Base-by-base conservation (phyloP, 345 rosid genomes). In the Boechera stricta region DNA sequence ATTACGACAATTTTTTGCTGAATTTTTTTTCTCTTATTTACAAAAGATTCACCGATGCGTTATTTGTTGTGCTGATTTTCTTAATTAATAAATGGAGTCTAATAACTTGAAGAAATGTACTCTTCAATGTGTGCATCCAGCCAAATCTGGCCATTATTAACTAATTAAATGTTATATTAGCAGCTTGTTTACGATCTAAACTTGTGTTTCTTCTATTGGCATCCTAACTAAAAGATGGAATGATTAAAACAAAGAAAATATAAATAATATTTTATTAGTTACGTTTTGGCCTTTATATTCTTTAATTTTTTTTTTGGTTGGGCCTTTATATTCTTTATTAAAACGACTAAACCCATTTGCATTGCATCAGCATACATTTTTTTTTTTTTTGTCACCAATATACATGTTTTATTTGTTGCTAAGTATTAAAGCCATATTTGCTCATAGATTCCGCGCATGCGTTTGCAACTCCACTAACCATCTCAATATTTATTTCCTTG, bases 391-490 rank as follows among this genome's bases (percentile, higher is more conserved):
- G 24, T 21, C 42, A 62, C 63, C 63, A 73, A 33, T 70, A 24
- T 10, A 28, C 26, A 9, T 55, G 16, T 28, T 36, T n/a, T n/a
- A 13, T 47, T 26, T 58, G 47, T 45, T 32, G 55, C 21, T 47
- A 51, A 49, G 33, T 67, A 72, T n/a, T 9, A 26, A 72, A 28
- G 49, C 68, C 67, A 71, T 58, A 29, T 72, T 51, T 31, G 18
- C 18, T 55, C 64, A 36, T 5, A 48, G 57, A 48, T 65, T 52
- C 60, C 59, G 24, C 68, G 76, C 68, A 72, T 61, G 51, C 68
- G 60, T 49, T 60, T 61, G 39, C 61, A n/a, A 51, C 41, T 62
- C 58, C 69, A 63, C 77, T 73, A 39, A 26, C 53, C 61, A 73
- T 39, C 68, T 48, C 29, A 35, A 35, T 48, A 47, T 47, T 71